These are phyloP conservation scores for Stemphylium vesicarium DNA, from an alignment of 2,329 filamentous ascomycete genomes.

Conservation along the genomic window DNA sequence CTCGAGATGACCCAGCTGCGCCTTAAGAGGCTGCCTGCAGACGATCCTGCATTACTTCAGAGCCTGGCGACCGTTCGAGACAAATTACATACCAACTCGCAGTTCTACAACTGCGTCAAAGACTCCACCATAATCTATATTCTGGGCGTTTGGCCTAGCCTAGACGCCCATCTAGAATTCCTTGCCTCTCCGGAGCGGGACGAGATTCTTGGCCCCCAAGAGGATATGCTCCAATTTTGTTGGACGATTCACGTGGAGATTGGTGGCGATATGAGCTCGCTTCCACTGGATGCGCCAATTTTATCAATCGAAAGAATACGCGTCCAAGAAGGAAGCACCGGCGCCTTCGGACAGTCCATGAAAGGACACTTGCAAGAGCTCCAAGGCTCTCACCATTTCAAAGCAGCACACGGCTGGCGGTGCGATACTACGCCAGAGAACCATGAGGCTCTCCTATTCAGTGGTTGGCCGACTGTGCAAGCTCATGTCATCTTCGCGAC, in stretches of 20 bases:
- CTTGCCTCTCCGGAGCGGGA: constrained; percentile 35
- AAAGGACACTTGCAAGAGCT: constrained; percentile 21
- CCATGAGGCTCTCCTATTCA: constrained; percentile 33
- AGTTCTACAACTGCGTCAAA: constrained; percentile 40
- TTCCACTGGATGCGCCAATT: constrained; percentile 35
- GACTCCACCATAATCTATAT: constrained; percentile 39
- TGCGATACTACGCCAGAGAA: constrained; percentile 29
- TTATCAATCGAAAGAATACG: constrained; percentile 31
- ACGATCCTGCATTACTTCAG: constrained; percentile 31
- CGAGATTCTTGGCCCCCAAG: constrained; percentile 38
- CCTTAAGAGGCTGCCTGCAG: constrained; percentile 26
- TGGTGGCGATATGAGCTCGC: constrained; percentile 24
- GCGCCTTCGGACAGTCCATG: constrained; percentile 20
- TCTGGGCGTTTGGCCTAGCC: constrained; percentile 39
- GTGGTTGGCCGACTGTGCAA: constrained; percentile 27
- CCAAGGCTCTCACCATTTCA: constrained; percentile 20
- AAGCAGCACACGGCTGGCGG: constrained; percentile 32
- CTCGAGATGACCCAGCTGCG: constrained; percentile 39
- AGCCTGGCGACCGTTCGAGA: constrained; percentile 38
- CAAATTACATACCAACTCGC: constrained; percentile 34
- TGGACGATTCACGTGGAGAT: constrained; percentile 39
- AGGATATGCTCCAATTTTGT: constrained; percentile 37
- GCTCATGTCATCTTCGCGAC: constrained; percentile 21
- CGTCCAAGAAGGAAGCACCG: constrained; percentile 18
- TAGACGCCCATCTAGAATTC: constrained; percentile 37